Conservation (phyloP, 768 basidiomycete genomes). For the Sistotremastrum niveocremeum region DNA sequence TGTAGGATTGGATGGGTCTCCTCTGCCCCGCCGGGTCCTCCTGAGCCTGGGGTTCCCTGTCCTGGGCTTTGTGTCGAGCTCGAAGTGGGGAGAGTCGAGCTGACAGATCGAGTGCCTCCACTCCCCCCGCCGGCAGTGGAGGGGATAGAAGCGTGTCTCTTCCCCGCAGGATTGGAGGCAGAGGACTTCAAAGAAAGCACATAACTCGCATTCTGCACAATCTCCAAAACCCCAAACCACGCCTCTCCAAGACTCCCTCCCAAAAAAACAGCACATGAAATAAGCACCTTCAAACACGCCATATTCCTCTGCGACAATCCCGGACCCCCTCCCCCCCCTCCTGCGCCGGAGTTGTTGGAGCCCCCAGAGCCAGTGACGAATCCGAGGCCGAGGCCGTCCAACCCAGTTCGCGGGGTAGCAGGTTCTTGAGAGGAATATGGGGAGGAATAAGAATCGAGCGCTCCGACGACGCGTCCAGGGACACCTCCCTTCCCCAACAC, state of each 20-base stretch:
- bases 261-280: conserved; percentile 65
- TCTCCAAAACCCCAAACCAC: conserved; percentile 87
- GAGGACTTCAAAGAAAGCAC: conserved; percentile 56
- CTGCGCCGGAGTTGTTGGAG: conserved; percentile 57
- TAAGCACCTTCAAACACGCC: conserved; percentile 74
- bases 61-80: conserved; percentile 13
- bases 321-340: conserved; percentile 28
- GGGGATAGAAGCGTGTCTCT: conserved; percentile 13
- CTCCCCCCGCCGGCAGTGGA: conserved; percentile 16
- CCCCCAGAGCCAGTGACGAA: conserved; percentile 29
- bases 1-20: conserved; percentile 46
- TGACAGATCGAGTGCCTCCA: conserved; percentile 19
- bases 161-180: conserved; percentile 6
- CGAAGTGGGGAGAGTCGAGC: conserved; percentile 23
- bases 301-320: conserved; percentile 81
- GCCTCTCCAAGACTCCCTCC: conserved; percentile 78
- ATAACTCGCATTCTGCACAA: conserved; percentile 89
- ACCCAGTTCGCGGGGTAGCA: conserved; percentile 40
- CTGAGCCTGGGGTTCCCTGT: conserved; percentile 4
- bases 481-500: conserved; percentile 85
- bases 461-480: conserved; percentile 80
- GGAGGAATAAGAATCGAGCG: conserved; percentile 42
- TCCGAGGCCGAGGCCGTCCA: too few relatives aligned
- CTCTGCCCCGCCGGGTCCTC: conserved; percentile 7
- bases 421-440: conserved; percentile 20